Base-by-base conservation (phyloP, 2,329 filamentous ascomycete genomes). In the Pseudocercospora pini-densiflorae region DNA sequence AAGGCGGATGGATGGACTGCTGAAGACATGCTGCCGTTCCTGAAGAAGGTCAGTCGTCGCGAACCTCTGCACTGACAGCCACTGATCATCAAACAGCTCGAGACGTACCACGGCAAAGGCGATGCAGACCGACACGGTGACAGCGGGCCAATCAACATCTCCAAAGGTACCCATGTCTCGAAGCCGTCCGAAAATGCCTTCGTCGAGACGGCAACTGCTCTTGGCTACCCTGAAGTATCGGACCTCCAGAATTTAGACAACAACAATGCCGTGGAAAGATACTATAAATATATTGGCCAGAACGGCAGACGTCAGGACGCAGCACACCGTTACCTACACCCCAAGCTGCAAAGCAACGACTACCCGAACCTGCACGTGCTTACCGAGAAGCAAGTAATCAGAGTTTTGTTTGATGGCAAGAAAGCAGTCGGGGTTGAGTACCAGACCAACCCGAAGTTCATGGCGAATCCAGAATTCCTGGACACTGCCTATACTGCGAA, bases 381-480 rank as follows among this genome's bases (percentile, higher is more conserved):
- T 0, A 79, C 84, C 0, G 82, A 89, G 70, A 82, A 84, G 1
- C 85, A 85, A 63, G 87, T 90, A 0, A 77, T 83, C 1, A 83
- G 82, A n/a, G 73, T 76, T 0, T 62, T 73, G 9, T 74, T 76
- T 19, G 73, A 76, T 21, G 71, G 69, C n/a, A 66, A 73, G 27
- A 86, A 79, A 45, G 89, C 89, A 2, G 79, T 82, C 0, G 89
- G 88, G 0, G 83, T 91, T 1, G 86, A 90, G 70, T 88, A 85
- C 68, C 81, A 83, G 21, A 74, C 70, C 14, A 74, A 74, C 24
- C 70, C 82, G 84, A 29, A 86, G 83, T 68, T 77, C 79, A 62
- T 72, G 60, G 67, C 74, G 4, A 75, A 75, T 57, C 73, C 73
- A 24, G 14, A 75, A n/a, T 74, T 70, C 54, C 55, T 73, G 27